Base-by-base conservation (phyloP, 2,329 filamentous ascomycete genomes). In the Cordyceps fumosorosea region DNA sequence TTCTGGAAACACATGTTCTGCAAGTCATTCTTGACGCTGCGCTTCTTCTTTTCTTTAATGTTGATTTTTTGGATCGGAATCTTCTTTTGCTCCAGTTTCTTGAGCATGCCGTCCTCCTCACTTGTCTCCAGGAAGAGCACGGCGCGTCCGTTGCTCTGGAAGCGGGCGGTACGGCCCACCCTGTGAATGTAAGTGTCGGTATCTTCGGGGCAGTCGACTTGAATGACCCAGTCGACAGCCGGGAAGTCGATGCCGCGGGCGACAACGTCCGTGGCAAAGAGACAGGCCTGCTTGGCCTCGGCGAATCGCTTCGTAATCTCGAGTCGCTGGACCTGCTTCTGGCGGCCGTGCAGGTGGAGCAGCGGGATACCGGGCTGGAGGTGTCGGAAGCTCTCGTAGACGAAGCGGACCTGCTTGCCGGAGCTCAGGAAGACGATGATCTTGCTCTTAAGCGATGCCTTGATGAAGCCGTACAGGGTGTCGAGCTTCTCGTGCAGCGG, bases 191-290 rank as follows among this genome's bases (percentile, higher is more conserved):
- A 99, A 0, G 95, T 99, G 70, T 98, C 95, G 4, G 90, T 89
- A 73, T 99, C 93, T 74, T 99, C 95, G 0, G 95, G 95, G 67
- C 91, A 96, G 73, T 99, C 95, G n/a, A 91, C 83, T 72, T 99
- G 95, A n/a, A 99, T 91, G 5, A 99, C 95, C 89, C 95, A 99
- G 73, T 99, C 95, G 0, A 99, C 95, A 3, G 92, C 89, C 0
- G 95, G 95, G 71, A 99, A 98, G 74, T 99, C 95, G 14, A 99
- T 84, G 66, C 95, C 95, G 74, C 95, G 85, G 0, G 95, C 95
- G 4, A 96, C 92, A 6, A 99, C 91, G 71, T 99, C 95, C 0
- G 95, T 99, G 1, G 95, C 91, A 72, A 99, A 96, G 0, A 99
- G 81, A 71, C 95, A 97, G 0, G 91, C 89, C 62, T 90, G 82